These are phyloP conservation scores for Wickerhamia fluorescens DNA, from an alignment of 805 yeast genomes.

Conservation along the genomic window DNA sequence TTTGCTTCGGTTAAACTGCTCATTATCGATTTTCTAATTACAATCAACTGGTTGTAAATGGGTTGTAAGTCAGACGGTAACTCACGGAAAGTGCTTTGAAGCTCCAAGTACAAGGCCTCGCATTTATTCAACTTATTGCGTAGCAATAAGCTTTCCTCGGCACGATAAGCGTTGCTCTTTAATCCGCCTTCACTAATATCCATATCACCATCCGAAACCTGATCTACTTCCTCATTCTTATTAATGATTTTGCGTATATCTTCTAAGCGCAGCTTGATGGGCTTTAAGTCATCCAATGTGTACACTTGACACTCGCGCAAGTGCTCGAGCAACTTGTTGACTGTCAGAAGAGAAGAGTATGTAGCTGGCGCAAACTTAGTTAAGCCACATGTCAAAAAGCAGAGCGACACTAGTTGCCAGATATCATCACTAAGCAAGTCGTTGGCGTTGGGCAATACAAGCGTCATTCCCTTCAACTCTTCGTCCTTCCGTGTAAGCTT, in stretches of 20 bases:
- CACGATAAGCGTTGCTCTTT: slow-evolving; percentile 22
- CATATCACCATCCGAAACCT: slow-evolving; percentile 9
- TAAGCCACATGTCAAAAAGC: slow-evolving; percentile 88
- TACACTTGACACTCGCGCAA: slow-evolving; percentile 73
- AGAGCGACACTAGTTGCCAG: slow-evolving; percentile 78
- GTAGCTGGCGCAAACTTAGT: slow-evolving; percentile 91
- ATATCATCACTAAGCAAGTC: slow-evolving; percentile 81
- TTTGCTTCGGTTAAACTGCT: slow-evolving; percentile 18
- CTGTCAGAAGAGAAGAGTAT: slow-evolving; percentile 82
- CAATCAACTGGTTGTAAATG: slow-evolving; percentile 53
- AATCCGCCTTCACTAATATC: slow-evolving; percentile 3
- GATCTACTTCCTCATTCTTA: slow-evolving; percentile 9
- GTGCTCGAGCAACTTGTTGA: slow-evolving; percentile 77
- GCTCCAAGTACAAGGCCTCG: slow-evolving; percentile 45
- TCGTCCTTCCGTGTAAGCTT: slow-evolving; percentile 45
- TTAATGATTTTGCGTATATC: slow-evolving; percentile 62
- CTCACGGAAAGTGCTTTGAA: slow-evolving; percentile 45
- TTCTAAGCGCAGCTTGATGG: slow-evolving; percentile 64
- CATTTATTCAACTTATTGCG: slow-evolving; percentile 63
- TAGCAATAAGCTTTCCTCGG: slow-evolving; percentile 56
- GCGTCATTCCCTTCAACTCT: slow-evolving; percentile 30
- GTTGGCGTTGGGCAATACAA: slow-evolving; percentile 43
- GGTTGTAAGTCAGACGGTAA: slow-evolving; percentile 32
- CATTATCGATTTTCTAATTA: slow-evolving; percentile 56
- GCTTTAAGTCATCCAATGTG: slow-evolving; percentile 75